Evolutionary conservation across 2,329 filamentous ascomycete genomes (phyloP), one percentile per base, ranked within the genome.

Genomic region (Pleurostoma richardsiae): DNA sequence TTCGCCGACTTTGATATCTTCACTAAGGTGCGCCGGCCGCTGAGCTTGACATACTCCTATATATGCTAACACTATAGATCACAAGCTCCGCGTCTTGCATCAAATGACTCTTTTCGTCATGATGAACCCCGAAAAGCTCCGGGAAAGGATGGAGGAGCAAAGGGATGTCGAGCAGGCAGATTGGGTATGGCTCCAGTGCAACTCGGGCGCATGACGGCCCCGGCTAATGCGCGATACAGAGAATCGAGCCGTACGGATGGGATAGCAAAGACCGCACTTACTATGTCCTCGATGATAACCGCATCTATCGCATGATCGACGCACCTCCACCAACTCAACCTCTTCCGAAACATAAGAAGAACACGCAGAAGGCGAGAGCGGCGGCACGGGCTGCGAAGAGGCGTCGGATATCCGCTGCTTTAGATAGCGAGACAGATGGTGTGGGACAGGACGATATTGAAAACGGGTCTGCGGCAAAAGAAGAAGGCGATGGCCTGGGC

Each of bases 201-300:
- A 36, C 26, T 6, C 30, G 62, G 4, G n/a, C 6, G 8, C 29
- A 10, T 31, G 4, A n/a, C 11, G 19, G 68, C 46, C 66, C 68
- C 50, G 56, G 67, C 29, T 41, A 49, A 61, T 69, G 53, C 52
- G 29, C 31, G 26, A 10, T 11, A 4, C 45, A 86, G 83, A 74
- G 83, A 49, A 90, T 94, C 54, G 88, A 92, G 59, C 86, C 88
- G 0, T 84, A 86, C 52, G 94, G 94, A 7, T 97, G 90, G 83
- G 94, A 99, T 64, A 77, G 82, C 27, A 77, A 96, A 41, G 91
- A 95, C 53, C 85, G 90, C 36, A 84, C 83, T 33, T 95, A 97
- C 62, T 95, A 86, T 59, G 85, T 97, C 3, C 78, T 99, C 4
- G 92, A 97, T 57, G 94, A 99, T 63, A 95, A 96, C 58, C 82